Percentiles rank a stretch among this genome's conserved stretches.
phyloP scores from a whole-genome alignment of 768 basidiomycete species.

The Xerocomus brunneocitrinus region DNA sequence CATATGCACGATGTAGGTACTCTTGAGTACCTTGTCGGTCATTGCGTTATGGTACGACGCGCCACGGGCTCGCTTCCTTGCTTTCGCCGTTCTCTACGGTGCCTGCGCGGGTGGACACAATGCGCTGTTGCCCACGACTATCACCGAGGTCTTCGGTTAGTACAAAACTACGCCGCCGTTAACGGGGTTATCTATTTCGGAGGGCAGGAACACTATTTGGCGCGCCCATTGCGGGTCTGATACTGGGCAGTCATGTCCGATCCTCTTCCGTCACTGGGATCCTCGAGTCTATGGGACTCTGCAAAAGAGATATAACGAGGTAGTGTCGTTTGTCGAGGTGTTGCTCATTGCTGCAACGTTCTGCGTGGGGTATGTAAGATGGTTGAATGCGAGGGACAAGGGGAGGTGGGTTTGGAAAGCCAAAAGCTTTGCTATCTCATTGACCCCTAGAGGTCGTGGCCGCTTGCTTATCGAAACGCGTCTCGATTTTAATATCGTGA shows the following conservation, averaged over 20 bases:
- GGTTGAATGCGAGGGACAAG: neutral
- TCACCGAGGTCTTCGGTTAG: conserved; percentile 4
- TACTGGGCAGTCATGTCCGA: neutral
- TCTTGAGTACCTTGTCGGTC: neutral
- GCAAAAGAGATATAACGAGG: neutral
- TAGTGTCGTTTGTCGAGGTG: neutral
- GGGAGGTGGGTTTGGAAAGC: neutral
- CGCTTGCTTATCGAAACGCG: neutral
- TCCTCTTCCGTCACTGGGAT: neutral
- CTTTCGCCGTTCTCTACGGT: neutral
- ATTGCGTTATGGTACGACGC: neutral
- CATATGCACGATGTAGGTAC: neutral
- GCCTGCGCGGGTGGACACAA: neutral
- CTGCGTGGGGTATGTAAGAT: neutral
- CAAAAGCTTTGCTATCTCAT: neutral
- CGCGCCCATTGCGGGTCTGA: neutral
- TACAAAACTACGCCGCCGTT: neutral
- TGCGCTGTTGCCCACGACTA: conserved; percentile 1
- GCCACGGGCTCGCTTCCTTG: neutral
- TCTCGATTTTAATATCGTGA: neutral
- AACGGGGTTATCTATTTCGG: neutral
- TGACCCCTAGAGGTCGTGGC: neutral
- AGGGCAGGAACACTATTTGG: neutral
- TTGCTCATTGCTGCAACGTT: too few species aligned
- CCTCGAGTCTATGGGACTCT: neutral